Evolutionary conservation across 2,329 filamentous ascomycete species (phyloP).

Genomic region (Colletotrichum tropicale): DNA sequence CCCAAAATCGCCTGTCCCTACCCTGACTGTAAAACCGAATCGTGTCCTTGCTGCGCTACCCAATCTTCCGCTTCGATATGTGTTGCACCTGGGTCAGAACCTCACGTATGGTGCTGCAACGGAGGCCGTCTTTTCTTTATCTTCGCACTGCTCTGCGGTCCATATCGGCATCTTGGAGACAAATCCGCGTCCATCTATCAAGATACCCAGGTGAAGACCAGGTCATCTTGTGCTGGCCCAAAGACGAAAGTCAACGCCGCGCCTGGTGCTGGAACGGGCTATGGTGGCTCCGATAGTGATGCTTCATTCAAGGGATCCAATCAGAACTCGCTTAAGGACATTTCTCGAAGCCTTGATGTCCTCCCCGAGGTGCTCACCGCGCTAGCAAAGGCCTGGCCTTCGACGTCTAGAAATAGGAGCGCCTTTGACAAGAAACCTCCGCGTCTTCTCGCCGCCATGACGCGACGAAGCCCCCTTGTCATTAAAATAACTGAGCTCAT

Average conservation of each 20-base stretch:
- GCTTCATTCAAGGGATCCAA: neutral
- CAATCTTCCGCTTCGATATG: neutral
- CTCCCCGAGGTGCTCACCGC: neutral
- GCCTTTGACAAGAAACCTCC: slow-evolving; percentile 3
- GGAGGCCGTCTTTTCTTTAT: slow-evolving; percentile 25
- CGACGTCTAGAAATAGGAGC: too few species aligned
- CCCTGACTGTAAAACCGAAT: neutral
- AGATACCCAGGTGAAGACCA: neutral
- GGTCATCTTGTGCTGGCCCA: neutral
- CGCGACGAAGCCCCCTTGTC: slow-evolving; percentile 28
- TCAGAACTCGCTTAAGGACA: neutral
- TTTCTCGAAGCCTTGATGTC: neutral
- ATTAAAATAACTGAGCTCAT: slow-evolving; percentile 26
- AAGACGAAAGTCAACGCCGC: neutral
- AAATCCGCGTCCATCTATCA: neutral
- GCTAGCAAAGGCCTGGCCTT: neutral
- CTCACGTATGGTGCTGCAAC: slow-evolving; percentile 30
- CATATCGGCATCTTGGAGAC: neutral
- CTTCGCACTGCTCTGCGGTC: neutral
- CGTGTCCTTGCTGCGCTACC: neutral
- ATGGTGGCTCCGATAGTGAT: neutral
- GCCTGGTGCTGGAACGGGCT: neutral
- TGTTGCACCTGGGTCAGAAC: neutral
- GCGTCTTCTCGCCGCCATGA: slow-evolving; percentile 12
- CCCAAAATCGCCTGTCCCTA: neutral